Evolutionary conservation across 169 alveolate species (phyloP).

Genomic region (Babesia gibsoni): DNA sequence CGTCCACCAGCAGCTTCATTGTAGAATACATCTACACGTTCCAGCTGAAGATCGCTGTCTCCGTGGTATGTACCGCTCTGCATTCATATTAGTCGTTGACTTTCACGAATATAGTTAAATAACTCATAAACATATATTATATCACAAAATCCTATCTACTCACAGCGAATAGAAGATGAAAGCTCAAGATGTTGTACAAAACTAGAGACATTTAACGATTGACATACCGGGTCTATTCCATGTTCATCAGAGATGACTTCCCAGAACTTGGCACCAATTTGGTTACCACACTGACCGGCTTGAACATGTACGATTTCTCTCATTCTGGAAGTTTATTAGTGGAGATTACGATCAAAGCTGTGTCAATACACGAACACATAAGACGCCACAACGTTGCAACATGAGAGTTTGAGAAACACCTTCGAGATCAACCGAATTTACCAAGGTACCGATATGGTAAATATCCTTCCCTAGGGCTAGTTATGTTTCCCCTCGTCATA

Average conservation of each 20-base stretch:
- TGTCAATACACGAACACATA: background rate
- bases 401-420: slow-evolving; percentile 3
- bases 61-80: slow-evolving; percentile 96
- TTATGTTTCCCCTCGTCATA: no score
- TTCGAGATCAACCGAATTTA: slow-evolving; percentile 7
- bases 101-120: background rate
- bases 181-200: background rate
- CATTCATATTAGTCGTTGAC: background rate
- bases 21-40: slow-evolving; percentile 93
- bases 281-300: slow-evolving; percentile 99
- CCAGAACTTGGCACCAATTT: slow-evolving; percentile 99
- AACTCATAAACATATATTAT: background rate
- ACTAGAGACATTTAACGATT: no score
- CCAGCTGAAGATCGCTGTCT: slow-evolving; percentile 94
- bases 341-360: background rate
- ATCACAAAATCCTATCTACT: background rate
- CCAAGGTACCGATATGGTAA: no score
- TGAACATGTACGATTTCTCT: slow-evolving; percentile 98
- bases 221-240: slow-evolving; percentile 95
- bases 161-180: background rate
- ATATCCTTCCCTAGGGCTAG: no score
- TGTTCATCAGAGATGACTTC: slow-evolving; percentile 99
- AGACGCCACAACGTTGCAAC: background rate
- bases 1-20: slow-evolving; percentile 98
- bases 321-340: slow-evolving; percentile 75